Evolutionary conservation across 2,329 filamentous ascomycete species (phyloP), one percentile per base, ranked within the genome.

Genomic region (Fusarium beomiforme): DNA sequence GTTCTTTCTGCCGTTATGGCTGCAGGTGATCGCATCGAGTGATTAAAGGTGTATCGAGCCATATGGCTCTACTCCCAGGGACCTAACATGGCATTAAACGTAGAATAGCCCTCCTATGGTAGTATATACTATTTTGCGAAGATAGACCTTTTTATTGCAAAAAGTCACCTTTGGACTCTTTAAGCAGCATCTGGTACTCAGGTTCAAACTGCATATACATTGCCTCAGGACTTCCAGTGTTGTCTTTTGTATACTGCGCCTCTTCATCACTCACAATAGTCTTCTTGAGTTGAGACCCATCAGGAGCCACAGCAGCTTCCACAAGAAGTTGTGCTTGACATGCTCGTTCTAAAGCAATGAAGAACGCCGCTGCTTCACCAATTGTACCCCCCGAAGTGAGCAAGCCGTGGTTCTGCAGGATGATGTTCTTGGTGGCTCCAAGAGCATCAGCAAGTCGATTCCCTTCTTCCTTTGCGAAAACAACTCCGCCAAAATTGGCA

Each of bases 301-400:
- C 36, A 9, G 72, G 74, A n/a, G 72, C 39, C 2, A 74, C 69
- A 1, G 91, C 91, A 0, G 90, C 89, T 78, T 93, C 91, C 17
- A 89, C 87, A 59, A 88, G 81, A 37, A 93, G 79, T 78, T 94
- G 92, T 13, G 91, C 84, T 57, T 89, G 85, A 71, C 92, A 94
- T 13, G 87, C 88, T 42, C 89, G 85, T 78, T 94, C 92, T 73
- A 93, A 84, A 7, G 89, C 80, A 6, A 88, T 88, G 76, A 92
- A 93, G 58, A 93, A 81, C 70, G 89, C 92, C 0, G 90, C 90
- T 1, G 91, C 91, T 79, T 93, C 91, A 68, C 92, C 91, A 5
- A 93, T 90, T 0, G 91, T 93, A 1, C 78, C 76, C 1, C 92
- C 91, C 0, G 91, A 89, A 0, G 90, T 92, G 43, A 93, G 77